Conservation (phyloP, 495 filamentous ascomycete genomes). For the Penicillium steckii region DNA sequence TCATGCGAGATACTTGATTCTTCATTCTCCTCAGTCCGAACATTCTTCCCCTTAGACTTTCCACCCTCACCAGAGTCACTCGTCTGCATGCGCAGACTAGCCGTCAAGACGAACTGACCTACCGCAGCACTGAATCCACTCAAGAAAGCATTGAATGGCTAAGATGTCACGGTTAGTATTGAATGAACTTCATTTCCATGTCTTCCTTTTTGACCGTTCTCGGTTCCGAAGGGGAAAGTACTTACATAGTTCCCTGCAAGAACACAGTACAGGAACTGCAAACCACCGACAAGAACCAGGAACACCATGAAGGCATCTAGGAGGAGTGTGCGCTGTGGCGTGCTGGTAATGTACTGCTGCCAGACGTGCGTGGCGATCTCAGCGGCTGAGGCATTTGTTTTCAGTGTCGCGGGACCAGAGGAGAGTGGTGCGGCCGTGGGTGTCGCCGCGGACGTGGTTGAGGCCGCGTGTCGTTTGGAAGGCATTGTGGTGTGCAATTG, state of each 20-base stretch:
- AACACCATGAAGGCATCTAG: constrained; percentile 92
- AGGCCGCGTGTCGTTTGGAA: constrained; percentile 48
- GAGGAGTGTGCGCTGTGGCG: constrained; percentile 88
- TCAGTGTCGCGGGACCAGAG: constrained; percentile 42
- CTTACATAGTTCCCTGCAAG: constrained; percentile 92
- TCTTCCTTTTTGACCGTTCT: too few relatives aligned
- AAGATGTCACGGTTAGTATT: neutral
- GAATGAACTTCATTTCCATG: neutral
- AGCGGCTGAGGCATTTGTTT: constrained; percentile 45
- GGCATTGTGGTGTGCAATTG: constrained; percentile 38
- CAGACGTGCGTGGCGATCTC: constrained; percentile 58
- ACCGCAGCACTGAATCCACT: constrained; percentile 93
- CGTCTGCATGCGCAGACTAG: constrained; percentile 88
- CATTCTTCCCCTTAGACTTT: constrained; percentile 38
- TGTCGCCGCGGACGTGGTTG: constrained; percentile 34
- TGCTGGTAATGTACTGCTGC: constrained; percentile 72
- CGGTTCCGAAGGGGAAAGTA: neutral
- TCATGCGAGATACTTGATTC: constrained; percentile 44
- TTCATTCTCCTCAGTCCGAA: constrained; percentile 30
- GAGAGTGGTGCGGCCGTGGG: constrained; percentile 38
- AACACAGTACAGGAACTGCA: constrained; percentile 94
- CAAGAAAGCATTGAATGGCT: constrained; percentile 99
- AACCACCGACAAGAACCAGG: constrained; percentile 74
- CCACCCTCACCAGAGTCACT: constrained; percentile 39
- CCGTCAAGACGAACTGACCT: constrained; percentile 95